Base-by-base conservation (phyloP, 179 eudicot genomes). In the Silene noctiflora region DNA sequence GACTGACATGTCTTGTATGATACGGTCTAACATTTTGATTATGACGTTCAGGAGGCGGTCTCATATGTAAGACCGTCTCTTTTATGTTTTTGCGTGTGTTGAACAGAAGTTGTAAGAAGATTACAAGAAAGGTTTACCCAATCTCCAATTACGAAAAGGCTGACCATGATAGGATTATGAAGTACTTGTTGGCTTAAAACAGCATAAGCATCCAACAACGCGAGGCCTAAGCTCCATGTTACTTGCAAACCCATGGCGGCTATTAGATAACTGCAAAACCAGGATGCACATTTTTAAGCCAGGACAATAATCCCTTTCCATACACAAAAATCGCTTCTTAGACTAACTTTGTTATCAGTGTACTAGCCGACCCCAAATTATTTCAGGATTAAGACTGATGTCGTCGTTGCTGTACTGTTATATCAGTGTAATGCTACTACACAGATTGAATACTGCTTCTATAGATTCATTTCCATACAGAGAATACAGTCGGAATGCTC, bases 201-300 rank as follows among this genome's bases (percentile, higher is more conserved):
- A 12, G 95, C 90, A 74, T 89, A 89, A 6, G 87, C 89, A 69
- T 91, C 97, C 77, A 91, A 76, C 24, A 75, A 76, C 1, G 91
- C 93, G 1, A 89, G 93, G 31, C 85, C 86, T 69, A 69, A 83
- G 80, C 97, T 88, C 95, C 95, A 90, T 9, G 86, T 78, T 58
- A 83, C 79, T 91, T 90, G 97, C 83, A 88, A 74, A 8, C 89
- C 91, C 97, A 91, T 91, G 46, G 95, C 85, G 63, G 95, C 93
- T 66, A 92, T 84, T 21, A 90, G 78, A 83, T 84, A 90, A 80
- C 97, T 92, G 89, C 79, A 81, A 81, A 74, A 12, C 17, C 48
- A 74, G 63, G 39, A 69, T 22, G 20, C 1, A 67, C 62, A 19
- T 19, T 69, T 46, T 72, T 72, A 80, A 73, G 31, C 73, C n/a